Evolutionary conservation across 1,139 yeast genomes (phyloP).

Genomic region (Geotrichum candidum): DNA sequence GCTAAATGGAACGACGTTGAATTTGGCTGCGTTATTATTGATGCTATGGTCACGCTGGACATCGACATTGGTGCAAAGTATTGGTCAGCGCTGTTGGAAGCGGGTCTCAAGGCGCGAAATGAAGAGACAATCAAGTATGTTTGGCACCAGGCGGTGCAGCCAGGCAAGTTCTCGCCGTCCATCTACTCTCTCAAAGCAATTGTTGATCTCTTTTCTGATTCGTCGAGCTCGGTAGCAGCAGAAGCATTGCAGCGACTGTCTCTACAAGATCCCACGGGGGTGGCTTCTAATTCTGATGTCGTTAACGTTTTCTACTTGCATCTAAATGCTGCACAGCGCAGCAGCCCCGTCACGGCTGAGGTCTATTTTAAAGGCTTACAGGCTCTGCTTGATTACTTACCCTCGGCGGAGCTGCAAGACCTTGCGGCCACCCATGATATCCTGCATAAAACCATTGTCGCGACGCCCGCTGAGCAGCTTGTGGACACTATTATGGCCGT

Average conservation of each 20-base stretch:
- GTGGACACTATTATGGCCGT: not conserved
- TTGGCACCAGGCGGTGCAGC: constrained; percentile 10
- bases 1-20: constrained; percentile 5
- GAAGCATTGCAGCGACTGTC: constrained; percentile 11
- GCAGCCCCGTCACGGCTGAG: not conserved
- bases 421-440: not conserved
- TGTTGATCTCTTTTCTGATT: constrained; percentile 4
- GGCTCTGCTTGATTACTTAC: not conserved
- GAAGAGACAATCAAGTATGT: constrained; percentile 3
- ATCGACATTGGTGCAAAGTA: constrained; percentile 2
- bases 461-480: not conserved
- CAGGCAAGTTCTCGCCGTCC: constrained; percentile 4
- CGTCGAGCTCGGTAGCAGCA: not conserved
- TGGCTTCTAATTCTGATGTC: not conserved
- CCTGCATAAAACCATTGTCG: not conserved
- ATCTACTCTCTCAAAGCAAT: constrained; percentile 1
- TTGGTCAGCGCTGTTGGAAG: constrained; percentile 9
- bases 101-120: not conserved
- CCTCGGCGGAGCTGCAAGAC: constrained; percentile 3
- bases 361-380: not conserved
- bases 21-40: not conserved
- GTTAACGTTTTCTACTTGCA: not conserved
- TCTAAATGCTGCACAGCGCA: not conserved
- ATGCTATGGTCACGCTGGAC: not conserved
- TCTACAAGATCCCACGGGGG: not conserved